phyloP scores from a whole-genome alignment of 192 early-diverging fungal genomes.

The Backusella tarrabulga region DNA sequence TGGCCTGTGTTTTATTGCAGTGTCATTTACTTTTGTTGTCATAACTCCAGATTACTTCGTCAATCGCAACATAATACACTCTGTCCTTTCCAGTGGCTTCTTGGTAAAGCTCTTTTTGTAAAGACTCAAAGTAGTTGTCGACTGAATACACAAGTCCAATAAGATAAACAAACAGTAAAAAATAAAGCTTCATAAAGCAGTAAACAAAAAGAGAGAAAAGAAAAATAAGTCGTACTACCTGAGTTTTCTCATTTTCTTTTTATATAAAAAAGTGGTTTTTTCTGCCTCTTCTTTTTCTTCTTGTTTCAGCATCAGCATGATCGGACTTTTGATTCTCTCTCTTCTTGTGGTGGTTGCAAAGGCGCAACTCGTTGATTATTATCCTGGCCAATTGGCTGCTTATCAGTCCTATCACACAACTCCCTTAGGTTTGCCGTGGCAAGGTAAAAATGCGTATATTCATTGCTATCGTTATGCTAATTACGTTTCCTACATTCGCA shows the following conservation, averaged over 20 bases:
- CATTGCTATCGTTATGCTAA: not conserved
- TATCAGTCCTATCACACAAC: constrained; percentile 6
- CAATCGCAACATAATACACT: constrained; percentile 26
- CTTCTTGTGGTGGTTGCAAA: not conserved
- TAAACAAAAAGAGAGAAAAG: constrained; percentile 1
- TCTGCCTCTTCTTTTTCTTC: not conserved
- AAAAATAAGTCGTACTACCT: not conserved
- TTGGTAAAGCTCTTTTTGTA: constrained; percentile 15
- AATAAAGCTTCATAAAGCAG: constrained; percentile 2
- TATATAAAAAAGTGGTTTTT: not conserved
- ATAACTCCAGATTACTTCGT: constrained; percentile 31
- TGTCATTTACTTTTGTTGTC: not conserved
- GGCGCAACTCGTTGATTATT: not conserved
- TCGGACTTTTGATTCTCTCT: constrained; percentile 1
- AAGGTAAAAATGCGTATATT: constrained; percentile 1
- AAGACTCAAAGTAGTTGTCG: not conserved
- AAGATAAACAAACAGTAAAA: not conserved
- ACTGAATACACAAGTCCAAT: not conserved
- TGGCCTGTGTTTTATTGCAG: not conserved
- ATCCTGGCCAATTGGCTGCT: not conserved
- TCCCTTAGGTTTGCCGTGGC: constrained; percentile 12
- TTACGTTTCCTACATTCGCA: constrained; percentile 9
- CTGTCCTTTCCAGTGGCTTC: constrained; percentile 4
- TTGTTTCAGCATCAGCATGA: not conserved
- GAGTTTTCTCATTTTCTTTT: not conserved